Evolutionary conservation across 495 filamentous ascomycete genomes (phyloP).

Genomic region (Talaromyces borbonicus): DNA sequence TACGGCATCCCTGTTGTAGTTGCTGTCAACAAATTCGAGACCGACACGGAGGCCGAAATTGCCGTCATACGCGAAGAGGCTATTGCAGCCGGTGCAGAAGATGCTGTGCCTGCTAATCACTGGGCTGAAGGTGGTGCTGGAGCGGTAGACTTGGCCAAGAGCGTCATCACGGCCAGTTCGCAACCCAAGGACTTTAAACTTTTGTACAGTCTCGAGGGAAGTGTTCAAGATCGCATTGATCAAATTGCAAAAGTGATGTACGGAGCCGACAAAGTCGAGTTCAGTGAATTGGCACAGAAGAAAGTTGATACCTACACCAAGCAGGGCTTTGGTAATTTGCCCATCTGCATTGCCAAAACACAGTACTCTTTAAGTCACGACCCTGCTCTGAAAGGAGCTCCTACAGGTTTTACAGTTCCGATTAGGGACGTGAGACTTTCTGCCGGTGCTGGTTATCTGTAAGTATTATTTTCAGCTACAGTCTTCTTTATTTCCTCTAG

Average conservation of each 20-base stretch:
- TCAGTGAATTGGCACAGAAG: constrained; percentile 86
- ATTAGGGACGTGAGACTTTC: constrained; percentile 92
- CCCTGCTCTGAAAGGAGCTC: constrained; percentile 88
- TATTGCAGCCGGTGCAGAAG: constrained; percentile 83
- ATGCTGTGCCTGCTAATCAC: constrained; percentile 90
- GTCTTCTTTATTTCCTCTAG: constrained; percentile 4
- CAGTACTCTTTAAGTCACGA: constrained; percentile 97
- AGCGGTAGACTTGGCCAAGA: constrained; percentile 80
- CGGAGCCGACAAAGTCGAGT: constrained; percentile 81
- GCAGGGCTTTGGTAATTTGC: constrained; percentile 85
- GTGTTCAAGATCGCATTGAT: constrained; percentile 83
- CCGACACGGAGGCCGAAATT: constrained; percentile 89
- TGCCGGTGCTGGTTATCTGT: constrained; percentile 86
- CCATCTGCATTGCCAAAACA: constrained; percentile 95
- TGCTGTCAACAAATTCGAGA: constrained; percentile 92
- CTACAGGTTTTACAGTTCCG: constrained; percentile 88
- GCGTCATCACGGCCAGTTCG: constrained; percentile 70
- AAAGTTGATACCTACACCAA: constrained; percentile 91
- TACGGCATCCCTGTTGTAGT: constrained; percentile 96
- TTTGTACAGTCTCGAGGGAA: constrained; percentile 70
- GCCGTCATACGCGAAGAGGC: constrained; percentile 81
- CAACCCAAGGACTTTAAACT: constrained; percentile 87
- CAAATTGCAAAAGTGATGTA: constrained; percentile 89
- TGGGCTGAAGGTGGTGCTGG: constrained; percentile 94
- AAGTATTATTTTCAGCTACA: too few relatives aligned